A percentile compares a stretch with the other conserved stretches of the same genome.
These are phyloP conservation scores for Debaryomyces maramus DNA, from an alignment of 805 yeast genomes.

Conservation along the genomic window DNA sequence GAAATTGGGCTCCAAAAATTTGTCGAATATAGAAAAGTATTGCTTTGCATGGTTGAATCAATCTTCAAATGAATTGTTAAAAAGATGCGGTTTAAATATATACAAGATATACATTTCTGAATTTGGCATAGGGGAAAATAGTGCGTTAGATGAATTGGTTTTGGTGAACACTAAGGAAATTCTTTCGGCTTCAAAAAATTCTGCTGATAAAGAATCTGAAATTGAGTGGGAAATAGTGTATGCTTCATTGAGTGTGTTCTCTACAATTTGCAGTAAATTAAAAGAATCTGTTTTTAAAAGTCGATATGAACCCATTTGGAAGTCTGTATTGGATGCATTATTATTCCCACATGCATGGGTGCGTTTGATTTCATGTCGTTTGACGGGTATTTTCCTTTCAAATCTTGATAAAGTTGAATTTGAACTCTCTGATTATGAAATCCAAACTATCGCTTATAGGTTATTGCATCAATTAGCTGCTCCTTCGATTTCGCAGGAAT, in stretches of 20 bases:
- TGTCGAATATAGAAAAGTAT: constrained; percentile 41
- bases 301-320: constrained; percentile 49
- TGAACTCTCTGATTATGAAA: constrained; percentile 37
- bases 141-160: constrained; percentile 41
- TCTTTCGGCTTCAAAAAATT: constrained; percentile 29
- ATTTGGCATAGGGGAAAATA: constrained; percentile 42
- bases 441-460: constrained; percentile 70
- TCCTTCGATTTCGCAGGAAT: constrained; percentile 62
- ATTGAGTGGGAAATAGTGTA: constrained; percentile 80
- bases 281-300: constrained; percentile 28
- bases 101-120: constrained; percentile 61
- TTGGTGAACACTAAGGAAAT: constrained; percentile 23
- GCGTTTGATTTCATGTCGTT: constrained; percentile 62
- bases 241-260: constrained; percentile 55
- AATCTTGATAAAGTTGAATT: constrained; percentile 39
- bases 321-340: constrained; percentile 50
- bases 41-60: constrained; percentile 64
- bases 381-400: constrained; percentile 54
- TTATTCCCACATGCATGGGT: constrained; percentile 94
- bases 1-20: constrained; percentile 41
- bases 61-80: constrained; percentile 48
- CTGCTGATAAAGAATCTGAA: constrained; percentile 36
- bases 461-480: constrained; percentile 80
- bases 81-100: constrained; percentile 72
- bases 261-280: constrained; percentile 39